A percentile compares a stretch with the other conserved stretches of the same genome.
Conservation (phyloP, 495 filamentous ascomycete genomes). For the Daldinia decipiens region DNA sequence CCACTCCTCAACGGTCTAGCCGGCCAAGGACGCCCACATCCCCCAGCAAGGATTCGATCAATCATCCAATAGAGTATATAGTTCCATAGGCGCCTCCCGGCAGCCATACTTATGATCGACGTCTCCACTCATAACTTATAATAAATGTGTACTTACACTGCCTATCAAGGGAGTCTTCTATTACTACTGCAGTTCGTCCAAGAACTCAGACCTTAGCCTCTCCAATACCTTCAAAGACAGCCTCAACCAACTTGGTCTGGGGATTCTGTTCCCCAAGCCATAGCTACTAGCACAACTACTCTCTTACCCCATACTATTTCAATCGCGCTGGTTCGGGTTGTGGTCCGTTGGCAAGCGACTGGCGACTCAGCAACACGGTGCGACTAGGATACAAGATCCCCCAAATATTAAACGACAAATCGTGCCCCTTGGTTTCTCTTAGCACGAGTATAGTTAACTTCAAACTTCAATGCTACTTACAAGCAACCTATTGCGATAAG, state of each 20-base stretch:
- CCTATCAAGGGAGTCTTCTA: constrained; percentile 31
- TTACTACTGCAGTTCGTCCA: not conserved
- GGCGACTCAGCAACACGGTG: not conserved
- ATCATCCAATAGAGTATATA: constrained; percentile 45
- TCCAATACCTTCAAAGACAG: constrained; percentile 1
- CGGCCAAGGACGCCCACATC: constrained; percentile 21
- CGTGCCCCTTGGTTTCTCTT: not conserved
- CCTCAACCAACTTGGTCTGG: constrained; percentile 22
- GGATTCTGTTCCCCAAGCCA: constrained; percentile 27
- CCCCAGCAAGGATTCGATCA: constrained; percentile 34
- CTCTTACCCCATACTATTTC: not conserved
- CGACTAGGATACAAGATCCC: not conserved
- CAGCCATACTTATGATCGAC: constrained; percentile 44
- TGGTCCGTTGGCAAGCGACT: constrained; percentile 6
- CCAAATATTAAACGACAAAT: not conserved
- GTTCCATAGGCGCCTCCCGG: constrained; percentile 48
- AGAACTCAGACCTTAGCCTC: not conserved
- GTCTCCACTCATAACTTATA: constrained; percentile 45
- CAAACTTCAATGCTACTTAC: not conserved
- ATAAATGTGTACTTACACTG: constrained; percentile 27
- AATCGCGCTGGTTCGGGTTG: not conserved
- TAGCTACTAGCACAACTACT: not conserved
- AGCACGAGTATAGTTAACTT: constrained; percentile 6
- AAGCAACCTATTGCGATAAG: constrained; percentile 9
- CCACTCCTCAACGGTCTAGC: constrained; percentile 14